Percentiles rank a stretch among this genome's conserved stretches.
Conservation (phyloP, 306 rosid genomes). For the Canavalia gladiata region DNA sequence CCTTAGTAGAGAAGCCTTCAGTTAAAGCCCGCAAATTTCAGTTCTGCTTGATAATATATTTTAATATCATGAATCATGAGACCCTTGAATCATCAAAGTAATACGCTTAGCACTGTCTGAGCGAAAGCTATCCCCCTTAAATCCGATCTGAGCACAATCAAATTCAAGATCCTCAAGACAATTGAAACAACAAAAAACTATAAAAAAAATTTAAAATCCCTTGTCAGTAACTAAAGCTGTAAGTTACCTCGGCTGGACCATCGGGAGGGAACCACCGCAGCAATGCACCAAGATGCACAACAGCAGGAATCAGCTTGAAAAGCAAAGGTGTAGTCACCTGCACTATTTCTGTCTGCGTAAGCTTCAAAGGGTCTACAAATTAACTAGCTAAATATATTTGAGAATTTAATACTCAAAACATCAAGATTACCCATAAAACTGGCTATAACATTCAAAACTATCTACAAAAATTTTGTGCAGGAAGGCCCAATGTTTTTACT, state of each 20-base stretch:
- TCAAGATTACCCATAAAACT: slow-evolving; percentile 34
- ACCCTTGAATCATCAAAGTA: slow-evolving; percentile 72
- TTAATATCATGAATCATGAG: slow-evolving; percentile 80
- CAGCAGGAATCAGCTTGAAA: slow-evolving; percentile 94
- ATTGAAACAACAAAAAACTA: slow-evolving; percentile 30
- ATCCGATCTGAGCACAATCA: slow-evolving; percentile 71
- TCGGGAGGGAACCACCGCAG: slow-evolving; percentile 92
- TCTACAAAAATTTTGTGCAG: slow-evolving; percentile 28
- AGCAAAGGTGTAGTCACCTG: slow-evolving; percentile 99
- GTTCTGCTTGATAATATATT: slow-evolving; percentile 53
- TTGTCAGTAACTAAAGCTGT: slow-evolving; percentile 17
- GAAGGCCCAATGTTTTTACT: slow-evolving; percentile 29
- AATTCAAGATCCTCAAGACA: slow-evolving; percentile 50
- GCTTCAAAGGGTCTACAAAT: slow-evolving; percentile 45
- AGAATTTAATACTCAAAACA: slow-evolving; percentile 37
- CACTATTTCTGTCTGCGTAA: slow-evolving; percentile 41
- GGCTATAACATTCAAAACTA: slow-evolving; percentile 24
- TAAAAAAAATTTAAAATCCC: slow-evolving; percentile 1
- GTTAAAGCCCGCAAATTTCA: slow-evolving; percentile 52
- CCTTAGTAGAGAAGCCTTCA: slow-evolving; percentile 62
- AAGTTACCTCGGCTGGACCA: slow-evolving; percentile 73
- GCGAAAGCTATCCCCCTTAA: slow-evolving; percentile 78
- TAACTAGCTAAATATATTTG: slow-evolving; percentile 21
- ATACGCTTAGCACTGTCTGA: slow-evolving; percentile 81
- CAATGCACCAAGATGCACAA: slow-evolving; percentile 82